Percentiles rank a stretch among this genome's conserved stretches.
phyloP scores from a whole-genome alignment of 2,329 filamentous ascomycete species.

The Ophiostoma triangulosporum region DNA sequence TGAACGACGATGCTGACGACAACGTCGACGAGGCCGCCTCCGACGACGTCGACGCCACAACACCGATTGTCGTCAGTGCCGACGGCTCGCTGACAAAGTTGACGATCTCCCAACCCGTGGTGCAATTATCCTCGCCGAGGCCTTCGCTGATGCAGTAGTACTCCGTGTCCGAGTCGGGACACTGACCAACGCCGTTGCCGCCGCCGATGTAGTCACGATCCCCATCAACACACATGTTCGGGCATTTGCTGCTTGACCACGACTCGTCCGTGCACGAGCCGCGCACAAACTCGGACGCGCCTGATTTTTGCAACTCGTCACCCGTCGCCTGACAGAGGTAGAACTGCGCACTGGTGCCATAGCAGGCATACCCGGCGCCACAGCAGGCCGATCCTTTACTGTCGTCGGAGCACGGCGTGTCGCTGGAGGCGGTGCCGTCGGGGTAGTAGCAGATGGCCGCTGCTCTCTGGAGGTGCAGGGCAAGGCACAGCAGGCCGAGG shows the following conservation, averaged over 20 bases:
- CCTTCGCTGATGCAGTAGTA: slow-evolving; percentile 18
- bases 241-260: slow-evolving; percentile 21
- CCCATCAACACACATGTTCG: slow-evolving; percentile 21
- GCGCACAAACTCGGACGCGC: slow-evolving; percentile 18
- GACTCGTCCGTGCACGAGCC: slow-evolving; percentile 23
- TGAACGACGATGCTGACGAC: not conserved
- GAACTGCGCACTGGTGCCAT: slow-evolving; percentile 18
- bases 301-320: slow-evolving; percentile 14
- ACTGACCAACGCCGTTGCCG: slow-evolving; percentile 15
- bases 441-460: slow-evolving; percentile 20
- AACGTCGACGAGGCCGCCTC: not conserved
- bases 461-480: not conserved
- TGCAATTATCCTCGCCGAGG: slow-evolving; percentile 9
- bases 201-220: slow-evolving; percentile 4
- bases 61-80: not conserved
- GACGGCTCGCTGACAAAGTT: not conserved
- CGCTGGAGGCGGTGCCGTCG: slow-evolving; percentile 18
- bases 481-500: not conserved
- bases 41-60: not conserved
- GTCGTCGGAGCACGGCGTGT: slow-evolving; percentile 20
- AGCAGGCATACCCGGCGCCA: slow-evolving; percentile 21
- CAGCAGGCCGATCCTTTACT: slow-evolving; percentile 21
- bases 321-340: slow-evolving; percentile 21
- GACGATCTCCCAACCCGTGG: slow-evolving; percentile 1
- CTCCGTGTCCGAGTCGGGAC: slow-evolving; percentile 10